A percentile compares a stretch with the other conserved stretches of the same genome.
phyloP scores from a whole-genome alignment of 2,329 filamentous ascomycete genomes.

The Ramularia collo-cygni region DNA sequence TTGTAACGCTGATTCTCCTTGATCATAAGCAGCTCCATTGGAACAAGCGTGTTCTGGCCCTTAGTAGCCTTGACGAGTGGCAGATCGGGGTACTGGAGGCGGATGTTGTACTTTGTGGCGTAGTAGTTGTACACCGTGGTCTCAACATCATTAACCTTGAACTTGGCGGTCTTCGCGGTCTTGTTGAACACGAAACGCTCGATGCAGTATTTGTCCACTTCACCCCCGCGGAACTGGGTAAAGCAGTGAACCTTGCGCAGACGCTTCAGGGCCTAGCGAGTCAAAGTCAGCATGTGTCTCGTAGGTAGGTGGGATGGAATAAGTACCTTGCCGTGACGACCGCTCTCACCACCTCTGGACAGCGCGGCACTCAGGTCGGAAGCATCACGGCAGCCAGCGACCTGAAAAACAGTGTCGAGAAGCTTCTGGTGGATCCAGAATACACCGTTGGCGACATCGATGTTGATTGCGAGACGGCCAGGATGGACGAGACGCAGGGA shows the following conservation, averaged over 20 bases:
- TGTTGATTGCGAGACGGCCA: conserved; percentile 63
- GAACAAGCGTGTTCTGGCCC: conserved; percentile 42
- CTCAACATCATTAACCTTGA: conserved; percentile 30
- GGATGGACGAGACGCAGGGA: conserved; percentile 68
- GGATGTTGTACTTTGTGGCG: conserved; percentile 44
- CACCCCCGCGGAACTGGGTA: conserved; percentile 33
- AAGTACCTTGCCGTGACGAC: conserved; percentile 2
- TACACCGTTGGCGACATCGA: conserved; percentile 84
- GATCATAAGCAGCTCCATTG: conserved; percentile 50
- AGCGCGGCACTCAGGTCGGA: conserved; percentile 24
- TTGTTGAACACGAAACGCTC: conserved; percentile 39
- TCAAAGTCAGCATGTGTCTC: too few species aligned
- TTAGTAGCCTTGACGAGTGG: conserved; percentile 55
- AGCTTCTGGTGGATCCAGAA: conserved; percentile 61
- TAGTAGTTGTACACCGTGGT: conserved; percentile 58
- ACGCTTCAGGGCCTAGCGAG: conserved; percentile 33
- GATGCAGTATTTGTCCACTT: conserved; percentile 43
- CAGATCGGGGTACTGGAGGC: conserved; percentile 41
- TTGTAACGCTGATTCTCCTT: conserved; percentile 51
- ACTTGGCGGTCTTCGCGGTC: conserved; percentile 38
- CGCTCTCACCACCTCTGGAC: conserved; percentile 14
- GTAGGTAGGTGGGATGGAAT: too few species aligned
- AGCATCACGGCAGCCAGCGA: conserved; percentile 20
- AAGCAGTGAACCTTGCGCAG: conserved; percentile 37
- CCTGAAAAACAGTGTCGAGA: conserved; percentile 29